Evolutionary conservation across 257 asterid genomes (phyloP), one percentile per base, ranked within the genome.

Genomic region (Primulina eburnea): DNA sequence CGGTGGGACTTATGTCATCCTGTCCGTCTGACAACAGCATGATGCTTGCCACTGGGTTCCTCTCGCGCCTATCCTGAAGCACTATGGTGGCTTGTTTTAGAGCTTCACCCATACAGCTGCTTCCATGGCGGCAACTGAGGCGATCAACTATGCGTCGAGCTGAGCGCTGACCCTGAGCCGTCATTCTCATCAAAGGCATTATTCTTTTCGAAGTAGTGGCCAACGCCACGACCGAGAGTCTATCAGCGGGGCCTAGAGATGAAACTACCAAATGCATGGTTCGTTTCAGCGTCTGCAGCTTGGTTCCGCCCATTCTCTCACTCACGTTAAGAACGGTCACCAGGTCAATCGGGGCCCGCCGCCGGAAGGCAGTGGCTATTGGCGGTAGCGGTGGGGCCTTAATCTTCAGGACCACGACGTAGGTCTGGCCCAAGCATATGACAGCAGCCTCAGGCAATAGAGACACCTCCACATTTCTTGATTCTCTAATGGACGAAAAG

Each of bases 251-350:
- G 87, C 94, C 81, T 77, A 93, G 91, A 0, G 99, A 93, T 8
- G 96, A 90, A 75, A 93, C 77, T 53, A 93, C 97, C 55, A 93
- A 60, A 1, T 90, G 86, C 94, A 93, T 86, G 65, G 99, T 90
- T 60, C 97, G 83, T 78, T 93, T 90, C 37, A 90, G 75, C 99
- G 90, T 89, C 71, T 90, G 92, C 20, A 93, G 85, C 89, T 93
- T 93, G 24, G 95, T 82, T 7, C 97, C 96, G 10, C 76, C 73
- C 99, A 93, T 93, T 63, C 87, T 86, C 24, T 76, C 92, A 18
- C 98, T 88, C 9, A 87, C 90, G 47, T 93, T 96, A 20, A 93
- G 87, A 26, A 93, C 97, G 4, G 95, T 81, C 17, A 90, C 97
- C 69, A 93, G 37, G 80, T 93, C 99, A 29, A 90, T 86, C 40